phyloP scores from a whole-genome alignment of 2,329 filamentous ascomycete species.

The Neofusicoccum laricinum region DNA sequence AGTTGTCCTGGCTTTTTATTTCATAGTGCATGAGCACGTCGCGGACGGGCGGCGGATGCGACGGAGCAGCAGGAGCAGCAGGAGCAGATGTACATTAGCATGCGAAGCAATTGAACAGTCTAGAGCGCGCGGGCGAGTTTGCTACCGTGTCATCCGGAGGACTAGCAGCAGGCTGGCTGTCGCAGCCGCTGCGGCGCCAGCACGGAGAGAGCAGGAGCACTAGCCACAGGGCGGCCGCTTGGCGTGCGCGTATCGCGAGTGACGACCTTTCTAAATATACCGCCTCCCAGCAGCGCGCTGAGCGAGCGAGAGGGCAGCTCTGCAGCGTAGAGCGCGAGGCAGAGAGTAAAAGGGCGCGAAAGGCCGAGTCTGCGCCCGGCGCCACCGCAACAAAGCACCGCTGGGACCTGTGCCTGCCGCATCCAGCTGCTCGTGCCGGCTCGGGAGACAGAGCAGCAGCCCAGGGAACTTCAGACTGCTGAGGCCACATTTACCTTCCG shows the following conservation, averaged over 20 bases:
- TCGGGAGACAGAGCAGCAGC: neutral
- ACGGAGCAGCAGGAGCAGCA: too few relatives aligned
- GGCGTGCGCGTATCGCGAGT: conserved; percentile 8
- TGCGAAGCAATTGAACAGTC: conserved; percentile 9
- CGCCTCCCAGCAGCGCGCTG: neutral
- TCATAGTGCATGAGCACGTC: neutral
- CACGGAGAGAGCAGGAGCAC: neutral
- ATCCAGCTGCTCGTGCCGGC: neutral
- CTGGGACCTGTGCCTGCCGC: too few relatives aligned
- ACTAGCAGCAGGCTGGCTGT: neutral
- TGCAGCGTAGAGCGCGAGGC: neutral
- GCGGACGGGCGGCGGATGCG: neutral
- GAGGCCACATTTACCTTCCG: neutral
- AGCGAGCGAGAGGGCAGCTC: neutral
- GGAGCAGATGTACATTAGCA: conserved; percentile 10
- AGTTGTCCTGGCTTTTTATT: neutral
- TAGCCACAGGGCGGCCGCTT: neutral
- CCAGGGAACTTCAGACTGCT: neutral
- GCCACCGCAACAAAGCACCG: neutral
- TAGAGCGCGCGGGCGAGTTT: neutral
- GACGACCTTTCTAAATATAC: conserved; percentile 11
- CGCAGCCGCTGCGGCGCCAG: neutral
- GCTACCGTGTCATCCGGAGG: conserved; percentile 1
- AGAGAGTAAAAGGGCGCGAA: neutral
- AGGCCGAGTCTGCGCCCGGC: neutral